phyloP scores from a whole-genome alignment of 116 monocot genomes.

The Trichopus zeylanicus region DNA sequence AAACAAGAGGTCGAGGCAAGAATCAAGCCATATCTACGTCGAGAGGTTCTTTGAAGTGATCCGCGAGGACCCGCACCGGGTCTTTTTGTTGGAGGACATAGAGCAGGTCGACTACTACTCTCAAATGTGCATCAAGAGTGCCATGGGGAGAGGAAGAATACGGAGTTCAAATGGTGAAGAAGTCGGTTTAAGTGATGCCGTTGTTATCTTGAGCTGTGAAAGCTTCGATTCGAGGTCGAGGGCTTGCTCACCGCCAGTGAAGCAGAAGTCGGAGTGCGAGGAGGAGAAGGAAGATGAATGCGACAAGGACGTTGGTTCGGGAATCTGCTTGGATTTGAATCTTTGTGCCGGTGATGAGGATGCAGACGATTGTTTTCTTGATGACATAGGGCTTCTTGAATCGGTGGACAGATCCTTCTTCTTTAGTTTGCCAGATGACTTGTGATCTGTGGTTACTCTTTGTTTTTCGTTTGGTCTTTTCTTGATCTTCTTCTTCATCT shows the following conservation, averaged over 20 bases:
- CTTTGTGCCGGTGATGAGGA: slow-evolving; percentile 22
- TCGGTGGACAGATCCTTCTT: slow-evolving; percentile 63
- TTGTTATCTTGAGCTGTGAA: slow-evolving; percentile 71
- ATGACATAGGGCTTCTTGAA: slow-evolving; percentile 36
- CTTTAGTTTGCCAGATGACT: slow-evolving; percentile 30
- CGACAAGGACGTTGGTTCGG: slow-evolving; percentile 7
- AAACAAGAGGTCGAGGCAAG: slow-evolving; percentile 38
- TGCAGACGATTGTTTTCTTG: slow-evolving; percentile 7
- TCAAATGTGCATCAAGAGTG: slow-evolving; percentile 28
- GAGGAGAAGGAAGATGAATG: slow-evolving; percentile 18
- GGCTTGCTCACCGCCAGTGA: slow-evolving; percentile 45
- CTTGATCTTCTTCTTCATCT: neutral
- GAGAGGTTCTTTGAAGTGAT: slow-evolving; percentile 46
- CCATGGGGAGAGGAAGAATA: slow-evolving; percentile 49
- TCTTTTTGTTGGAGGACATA: slow-evolving; percentile 60
- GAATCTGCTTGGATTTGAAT: slow-evolving; percentile 71
- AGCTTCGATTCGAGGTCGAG: slow-evolving; percentile 50
- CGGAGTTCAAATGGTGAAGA: slow-evolving; percentile 29
- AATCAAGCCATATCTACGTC: slow-evolving; percentile 18
- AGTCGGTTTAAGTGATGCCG: slow-evolving; percentile 37
- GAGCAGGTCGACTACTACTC: slow-evolving; percentile 50
- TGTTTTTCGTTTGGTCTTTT: slow-evolving; percentile 1
- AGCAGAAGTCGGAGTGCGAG: slow-evolving; percentile 29
- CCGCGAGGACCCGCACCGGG: slow-evolving; percentile 50
- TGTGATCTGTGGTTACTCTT: slow-evolving; percentile 10